Percentiles rank a stretch among this genome's conserved stretches.
These are phyloP conservation scores for Citrus cavaleriei DNA, from an alignment of 345 rosid genomes.

Conservation along the genomic window DNA sequence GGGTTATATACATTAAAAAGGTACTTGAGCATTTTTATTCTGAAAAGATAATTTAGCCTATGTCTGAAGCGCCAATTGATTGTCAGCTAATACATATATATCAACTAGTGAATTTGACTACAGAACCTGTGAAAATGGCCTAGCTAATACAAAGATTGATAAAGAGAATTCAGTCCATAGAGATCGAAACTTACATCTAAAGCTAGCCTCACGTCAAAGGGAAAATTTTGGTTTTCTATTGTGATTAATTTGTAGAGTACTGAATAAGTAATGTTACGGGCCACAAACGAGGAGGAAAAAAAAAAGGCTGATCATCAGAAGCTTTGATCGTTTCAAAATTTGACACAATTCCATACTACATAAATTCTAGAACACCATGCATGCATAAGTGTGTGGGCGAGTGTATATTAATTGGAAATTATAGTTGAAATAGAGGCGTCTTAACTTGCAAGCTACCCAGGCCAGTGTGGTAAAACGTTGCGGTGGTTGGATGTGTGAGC, in stretches of 20 bases:
- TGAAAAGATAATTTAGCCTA: background rate
- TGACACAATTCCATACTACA: too few species aligned
- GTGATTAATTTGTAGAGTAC: background rate
- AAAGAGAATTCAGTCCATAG: background rate
- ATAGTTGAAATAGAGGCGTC: background rate
- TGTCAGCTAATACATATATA: background rate
- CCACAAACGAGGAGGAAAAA: too few species aligned
- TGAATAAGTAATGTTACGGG: background rate
- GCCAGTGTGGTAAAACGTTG: slow-evolving; percentile 1
- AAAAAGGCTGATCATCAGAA: too few species aligned
- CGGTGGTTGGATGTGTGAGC: background rate
- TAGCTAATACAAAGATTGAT: background rate
- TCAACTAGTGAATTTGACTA: background rate
- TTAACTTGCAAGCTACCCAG: background rate
- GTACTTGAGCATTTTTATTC: background rate
- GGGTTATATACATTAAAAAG: background rate
- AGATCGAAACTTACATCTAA: background rate
- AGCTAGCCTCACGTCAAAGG: background rate
- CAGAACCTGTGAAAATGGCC: background rate
- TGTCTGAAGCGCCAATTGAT: background rate
- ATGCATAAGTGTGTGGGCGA: fast-evolving
- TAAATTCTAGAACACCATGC: too few species aligned
- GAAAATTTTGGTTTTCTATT: background rate
- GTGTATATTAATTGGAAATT: too few species aligned
- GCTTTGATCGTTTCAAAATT: too few species aligned